phyloP scores from a whole-genome alignment of 306 rosid genomes.

The Pterocarpus santalinus region DNA sequence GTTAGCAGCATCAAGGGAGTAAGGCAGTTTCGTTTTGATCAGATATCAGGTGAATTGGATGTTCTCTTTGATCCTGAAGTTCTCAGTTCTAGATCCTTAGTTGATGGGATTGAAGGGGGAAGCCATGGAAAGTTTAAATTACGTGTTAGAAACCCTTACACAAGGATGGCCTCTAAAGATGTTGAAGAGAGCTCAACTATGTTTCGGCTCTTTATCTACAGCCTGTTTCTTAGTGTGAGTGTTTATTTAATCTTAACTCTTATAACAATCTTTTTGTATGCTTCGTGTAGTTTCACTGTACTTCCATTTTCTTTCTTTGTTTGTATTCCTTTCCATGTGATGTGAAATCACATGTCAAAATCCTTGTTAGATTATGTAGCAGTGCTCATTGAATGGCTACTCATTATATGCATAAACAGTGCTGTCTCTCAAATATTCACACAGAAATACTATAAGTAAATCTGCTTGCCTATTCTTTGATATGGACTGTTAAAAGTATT shows the following conservation, averaged over 20 bases:
- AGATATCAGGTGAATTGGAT: slow-evolving; percentile 70
- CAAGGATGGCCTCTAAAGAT: slow-evolving; percentile 86
- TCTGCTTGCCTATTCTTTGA: slow-evolving; percentile 1
- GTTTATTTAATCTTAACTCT: slow-evolving; percentile 34
- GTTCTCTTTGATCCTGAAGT: slow-evolving; percentile 86
- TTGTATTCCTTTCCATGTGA: slow-evolving; percentile 37
- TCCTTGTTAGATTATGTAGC: slow-evolving; percentile 12
- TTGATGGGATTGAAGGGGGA: slow-evolving; percentile 78
- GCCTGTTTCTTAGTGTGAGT: slow-evolving; percentile 92
- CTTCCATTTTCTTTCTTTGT: slow-evolving; percentile 10
- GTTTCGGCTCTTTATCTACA: slow-evolving; percentile 83
- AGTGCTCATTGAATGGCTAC: background rate
- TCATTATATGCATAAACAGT: background rate
- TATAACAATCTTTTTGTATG: background rate
- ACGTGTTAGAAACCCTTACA: slow-evolving; percentile 77
- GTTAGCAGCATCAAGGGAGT: slow-evolving; percentile 78
- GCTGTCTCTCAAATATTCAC: background rate
- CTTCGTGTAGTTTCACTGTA: slow-evolving; percentile 15
- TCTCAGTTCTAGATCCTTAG: slow-evolving; percentile 83
- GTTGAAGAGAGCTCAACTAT: slow-evolving; percentile 70
- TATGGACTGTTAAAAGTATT: background rate
- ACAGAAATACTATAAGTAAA: background rate
- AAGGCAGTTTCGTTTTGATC: slow-evolving; percentile 68
- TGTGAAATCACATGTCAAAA: slow-evolving; percentile 25
- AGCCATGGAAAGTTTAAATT: slow-evolving; percentile 76